A percentile compares a stretch with the other conserved stretches of the same genome.
Conservation (phyloP, 2,329 filamentous ascomycete genomes). For the Myriosclerotinia duriaeana region DNA sequence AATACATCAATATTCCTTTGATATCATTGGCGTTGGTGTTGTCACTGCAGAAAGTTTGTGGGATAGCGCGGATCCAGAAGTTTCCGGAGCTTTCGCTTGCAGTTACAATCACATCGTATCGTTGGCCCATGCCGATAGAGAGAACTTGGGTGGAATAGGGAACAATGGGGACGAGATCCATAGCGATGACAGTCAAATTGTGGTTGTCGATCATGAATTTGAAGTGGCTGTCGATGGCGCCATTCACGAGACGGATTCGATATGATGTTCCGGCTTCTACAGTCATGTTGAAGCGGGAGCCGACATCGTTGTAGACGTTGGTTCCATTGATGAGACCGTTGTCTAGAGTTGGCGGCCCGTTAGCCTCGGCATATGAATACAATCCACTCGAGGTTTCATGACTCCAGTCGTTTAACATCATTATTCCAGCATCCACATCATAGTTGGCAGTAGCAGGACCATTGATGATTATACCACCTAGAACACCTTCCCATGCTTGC, state of each 20-base stretch:
- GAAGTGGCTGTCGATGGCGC: constrained; percentile 45
- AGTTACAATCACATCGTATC: constrained; percentile 45
- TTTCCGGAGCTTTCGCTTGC: constrained; percentile 48
- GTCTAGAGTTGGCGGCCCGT: constrained; percentile 36
- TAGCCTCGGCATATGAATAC: constrained; percentile 27
- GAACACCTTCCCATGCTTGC: constrained; percentile 54
- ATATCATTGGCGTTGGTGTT: constrained; percentile 51
- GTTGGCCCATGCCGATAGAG: constrained; percentile 56
- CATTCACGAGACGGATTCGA: constrained; percentile 49
- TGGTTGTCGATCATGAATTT: constrained; percentile 49
- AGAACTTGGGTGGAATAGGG: constrained; percentile 20
- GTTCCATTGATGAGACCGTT: constrained; percentile 36
- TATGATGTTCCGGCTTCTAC: constrained; percentile 45
- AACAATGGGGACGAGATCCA: constrained; percentile 50
- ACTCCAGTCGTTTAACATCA: constrained; percentile 43
- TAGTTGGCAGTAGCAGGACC: constrained; percentile 58
- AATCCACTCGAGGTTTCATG: constrained; percentile 34
- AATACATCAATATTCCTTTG: constrained; percentile 49
- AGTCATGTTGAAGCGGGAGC: constrained; percentile 33
- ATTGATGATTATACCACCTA: constrained; percentile 61
- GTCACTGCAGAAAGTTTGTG: constrained; percentile 55
- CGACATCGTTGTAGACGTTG: constrained; percentile 12
- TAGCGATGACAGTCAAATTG: constrained; percentile 62
- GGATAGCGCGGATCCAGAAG: constrained; percentile 59
- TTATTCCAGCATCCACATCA: constrained; percentile 58